Conservation (phyloP, 2,329 filamentous ascomycete genomes). For the Ophiocordyceps sinensis region DNA sequence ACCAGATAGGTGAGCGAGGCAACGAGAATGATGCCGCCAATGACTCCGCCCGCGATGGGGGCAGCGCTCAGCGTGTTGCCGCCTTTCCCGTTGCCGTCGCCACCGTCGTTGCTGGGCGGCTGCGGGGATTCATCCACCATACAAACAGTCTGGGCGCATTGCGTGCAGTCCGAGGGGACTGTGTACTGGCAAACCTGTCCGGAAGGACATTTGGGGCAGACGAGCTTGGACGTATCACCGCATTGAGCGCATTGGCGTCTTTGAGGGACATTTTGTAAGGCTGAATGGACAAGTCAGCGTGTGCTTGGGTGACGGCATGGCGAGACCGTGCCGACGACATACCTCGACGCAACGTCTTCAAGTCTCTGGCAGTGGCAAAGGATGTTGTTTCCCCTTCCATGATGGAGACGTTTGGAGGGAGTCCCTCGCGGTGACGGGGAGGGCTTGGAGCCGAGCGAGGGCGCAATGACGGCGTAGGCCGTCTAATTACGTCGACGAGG, state of each 20-base stretch:
- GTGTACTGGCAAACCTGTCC: constrained; percentile 30
- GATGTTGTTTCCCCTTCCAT: too few relatives aligned
- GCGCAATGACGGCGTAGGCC: too few relatives aligned
- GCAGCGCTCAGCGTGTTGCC: constrained; percentile 52
- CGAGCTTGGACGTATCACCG: constrained; percentile 21
- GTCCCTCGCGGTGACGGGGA: too few relatives aligned
- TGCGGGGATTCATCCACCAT: constrained; percentile 11
- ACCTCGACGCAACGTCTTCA: constrained; percentile 17
- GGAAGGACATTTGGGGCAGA: constrained; percentile 30
- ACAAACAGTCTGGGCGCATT: constrained; percentile 35
- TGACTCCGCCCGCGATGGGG: constrained; percentile 80
- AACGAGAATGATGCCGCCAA: constrained; percentile 68
- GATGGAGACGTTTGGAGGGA: too few relatives aligned
- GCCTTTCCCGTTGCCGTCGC: constrained; percentile 2
- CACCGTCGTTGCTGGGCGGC: constrained; percentile 2
- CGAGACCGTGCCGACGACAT: constrained; percentile 5
- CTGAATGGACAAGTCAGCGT: neutral
- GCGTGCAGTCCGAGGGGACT: constrained; percentile 27
- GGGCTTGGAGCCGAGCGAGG: too few relatives aligned
- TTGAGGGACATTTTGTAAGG: constrained; percentile 14
- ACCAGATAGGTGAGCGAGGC: constrained; percentile 64
- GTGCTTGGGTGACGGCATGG: neutral
- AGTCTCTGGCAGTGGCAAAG: constrained; percentile 6
- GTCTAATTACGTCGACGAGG: too few relatives aligned
- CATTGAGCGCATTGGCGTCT: constrained; percentile 31